phyloP scores from a whole-genome alignment of 257 asterid species.

The Phtheirospermum japonicum region DNA sequence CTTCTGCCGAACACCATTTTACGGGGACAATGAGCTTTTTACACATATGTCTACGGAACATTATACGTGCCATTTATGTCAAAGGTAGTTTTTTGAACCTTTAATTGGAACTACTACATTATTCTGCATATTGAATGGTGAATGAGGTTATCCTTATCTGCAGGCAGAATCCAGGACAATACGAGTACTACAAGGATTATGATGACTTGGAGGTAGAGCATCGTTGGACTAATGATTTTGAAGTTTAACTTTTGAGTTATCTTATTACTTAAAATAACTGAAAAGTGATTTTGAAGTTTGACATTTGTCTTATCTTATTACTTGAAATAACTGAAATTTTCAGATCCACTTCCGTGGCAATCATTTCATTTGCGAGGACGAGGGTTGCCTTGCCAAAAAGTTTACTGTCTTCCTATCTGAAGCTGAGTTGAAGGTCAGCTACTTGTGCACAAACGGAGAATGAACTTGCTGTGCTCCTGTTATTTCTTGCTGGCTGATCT shows the following conservation, averaged over 20 bases:
- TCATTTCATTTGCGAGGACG: constrained; percentile 93
- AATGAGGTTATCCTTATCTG: constrained; percentile 23
- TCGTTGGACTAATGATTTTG: constrained; percentile 19
- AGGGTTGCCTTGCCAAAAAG: constrained; percentile 80
- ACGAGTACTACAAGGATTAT: constrained; percentile 83
- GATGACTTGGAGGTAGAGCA: constrained; percentile 83
- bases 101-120: constrained; percentile 4
- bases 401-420: constrained; percentile 78
- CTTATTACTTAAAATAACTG: constrained; percentile 23
- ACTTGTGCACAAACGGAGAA: constrained; percentile 14
- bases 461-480: neutral
- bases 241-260: constrained; percentile 8
- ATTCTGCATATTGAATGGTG: constrained; percentile 5
- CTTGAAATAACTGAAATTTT: constrained; percentile 26
- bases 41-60: constrained; percentile 95
- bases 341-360: constrained; percentile 83
- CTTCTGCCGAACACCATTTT: constrained; percentile 82
- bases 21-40: constrained; percentile 90
- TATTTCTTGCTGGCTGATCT: constrained; percentile 12
- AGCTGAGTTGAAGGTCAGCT: constrained; percentile 78
- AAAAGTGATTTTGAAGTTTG: constrained; percentile 15
- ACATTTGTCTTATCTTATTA: constrained; percentile 8
- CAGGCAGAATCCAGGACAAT: constrained; percentile 98
- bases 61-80: constrained; percentile 94
- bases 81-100: constrained; percentile 49